Evolutionary conservation across 2,329 filamentous ascomycete genomes (phyloP).

Genomic region (Macrophomina pseudophaseolina): DNA sequence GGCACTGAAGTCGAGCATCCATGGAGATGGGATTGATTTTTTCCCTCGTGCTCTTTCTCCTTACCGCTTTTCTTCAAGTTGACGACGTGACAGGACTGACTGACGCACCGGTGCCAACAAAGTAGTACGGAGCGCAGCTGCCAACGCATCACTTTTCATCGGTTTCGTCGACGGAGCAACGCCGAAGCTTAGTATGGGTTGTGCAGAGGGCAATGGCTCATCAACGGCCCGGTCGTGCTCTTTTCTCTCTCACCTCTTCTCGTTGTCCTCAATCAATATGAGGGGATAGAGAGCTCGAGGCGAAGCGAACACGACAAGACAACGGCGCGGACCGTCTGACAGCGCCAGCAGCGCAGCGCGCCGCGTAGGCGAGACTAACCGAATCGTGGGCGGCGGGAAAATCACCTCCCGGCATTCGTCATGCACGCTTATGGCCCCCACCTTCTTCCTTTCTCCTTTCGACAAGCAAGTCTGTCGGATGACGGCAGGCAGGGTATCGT

Average conservation of each 20-base stretch:
- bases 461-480: no score
- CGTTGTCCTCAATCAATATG: background rate
- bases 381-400: constrained; percentile 3
- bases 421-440: no score
- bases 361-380: constrained; percentile 13
- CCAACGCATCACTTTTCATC: background rate
- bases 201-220: no score
- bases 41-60: background rate
- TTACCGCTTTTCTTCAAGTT: constrained; percentile 5
- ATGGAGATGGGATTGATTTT: background rate
- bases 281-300: background rate
- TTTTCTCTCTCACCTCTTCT: background rate
- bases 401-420: background rate
- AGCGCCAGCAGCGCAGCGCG: background rate
- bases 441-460: no score
- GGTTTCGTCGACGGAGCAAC: background rate
- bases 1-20: background rate
- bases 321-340: constrained; percentile 10
- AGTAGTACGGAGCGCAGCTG: background rate
- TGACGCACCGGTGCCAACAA: background rate
- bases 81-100: background rate
- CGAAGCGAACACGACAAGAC: background rate
- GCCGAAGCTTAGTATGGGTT: background rate
- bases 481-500: no score
- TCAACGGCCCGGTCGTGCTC: no score